Evolutionary conservation across 371 early-diverging fungal species (phyloP).

Genomic region (Lichtheimia corymbifera): DNA sequence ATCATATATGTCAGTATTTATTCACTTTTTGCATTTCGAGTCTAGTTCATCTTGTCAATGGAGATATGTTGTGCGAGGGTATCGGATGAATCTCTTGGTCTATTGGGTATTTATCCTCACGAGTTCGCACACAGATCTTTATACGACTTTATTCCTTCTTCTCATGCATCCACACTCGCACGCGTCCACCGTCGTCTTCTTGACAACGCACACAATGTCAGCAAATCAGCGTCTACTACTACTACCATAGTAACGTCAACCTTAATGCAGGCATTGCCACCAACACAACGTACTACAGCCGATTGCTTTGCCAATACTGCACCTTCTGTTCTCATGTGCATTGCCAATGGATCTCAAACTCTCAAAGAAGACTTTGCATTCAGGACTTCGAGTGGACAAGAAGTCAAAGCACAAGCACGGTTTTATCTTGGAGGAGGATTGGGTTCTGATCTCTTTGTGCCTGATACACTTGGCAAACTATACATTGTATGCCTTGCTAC

Average conservation of each 20-base stretch:
- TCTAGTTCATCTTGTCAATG: slow-evolving; percentile 47
- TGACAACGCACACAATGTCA: slow-evolving; percentile 34
- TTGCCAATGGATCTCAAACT: slow-evolving; percentile 28
- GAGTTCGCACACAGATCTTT: slow-evolving; percentile 61
- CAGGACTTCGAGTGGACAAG: slow-evolving; percentile 42
- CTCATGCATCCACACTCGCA: slow-evolving; percentile 48
- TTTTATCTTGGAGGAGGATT: slow-evolving; percentile 64
- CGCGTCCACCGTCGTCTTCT: slow-evolving; percentile 43
- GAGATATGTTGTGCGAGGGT: slow-evolving; percentile 58
- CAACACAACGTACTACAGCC: slow-evolving; percentile 50
- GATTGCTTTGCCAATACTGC: slow-evolving; percentile 36
- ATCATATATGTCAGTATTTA: no score
- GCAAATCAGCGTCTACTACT: not conserved
- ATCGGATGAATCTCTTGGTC: slow-evolving; percentile 52
- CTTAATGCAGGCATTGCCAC: slow-evolving; percentile 25
- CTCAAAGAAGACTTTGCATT: slow-evolving; percentile 45
- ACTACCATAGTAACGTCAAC: not conserved
- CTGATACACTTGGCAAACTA: slow-evolving; percentile 8
- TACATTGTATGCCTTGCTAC: slow-evolving; percentile 24
- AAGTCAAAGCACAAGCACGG: slow-evolving; percentile 40
- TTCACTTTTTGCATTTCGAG: no score
- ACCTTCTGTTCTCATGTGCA: slow-evolving; percentile 22
- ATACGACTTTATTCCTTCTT: slow-evolving; percentile 50
- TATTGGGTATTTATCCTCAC: slow-evolving; percentile 62
- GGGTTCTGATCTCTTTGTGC: slow-evolving; percentile 50